These are phyloP conservation scores for Homolaphlyctis polyrhiza DNA, from an alignment of 371 early-diverging fungal genomes.

Conservation along the genomic window DNA sequence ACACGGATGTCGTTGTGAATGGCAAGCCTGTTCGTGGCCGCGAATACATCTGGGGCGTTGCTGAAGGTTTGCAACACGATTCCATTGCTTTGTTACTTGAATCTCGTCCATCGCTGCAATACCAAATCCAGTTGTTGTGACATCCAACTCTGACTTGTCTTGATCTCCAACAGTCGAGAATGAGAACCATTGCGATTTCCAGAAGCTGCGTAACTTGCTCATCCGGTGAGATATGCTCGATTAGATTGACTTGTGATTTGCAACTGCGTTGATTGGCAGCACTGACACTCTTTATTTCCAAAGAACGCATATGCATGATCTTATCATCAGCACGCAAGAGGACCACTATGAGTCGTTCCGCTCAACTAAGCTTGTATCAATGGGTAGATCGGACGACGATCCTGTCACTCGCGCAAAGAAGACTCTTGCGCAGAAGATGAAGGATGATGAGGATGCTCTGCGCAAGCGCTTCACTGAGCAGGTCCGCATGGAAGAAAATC, in stretches of 20 bases:
- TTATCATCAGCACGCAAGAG: constrained; percentile 87
- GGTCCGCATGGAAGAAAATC: constrained; percentile 87
- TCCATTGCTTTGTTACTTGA: neutral
- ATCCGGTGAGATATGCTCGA: constrained; percentile 43
- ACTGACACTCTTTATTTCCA: no score
- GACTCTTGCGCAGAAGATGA: constrained; percentile 74
- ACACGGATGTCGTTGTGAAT: constrained; percentile 72
- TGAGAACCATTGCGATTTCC: constrained; percentile 88
- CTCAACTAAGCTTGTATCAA: constrained; percentile 66
- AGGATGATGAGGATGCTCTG: constrained; percentile 91
- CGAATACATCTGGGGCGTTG: constrained; percentile 92
- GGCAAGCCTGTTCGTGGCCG: constrained; percentile 83
- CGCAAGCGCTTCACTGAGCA: constrained; percentile 92
- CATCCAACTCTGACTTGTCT: neutral
- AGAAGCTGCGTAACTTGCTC: constrained; percentile 87
- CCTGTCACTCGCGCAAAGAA: constrained; percentile 67
- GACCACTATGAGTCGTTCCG: constrained; percentile 90
- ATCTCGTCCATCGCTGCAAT: no score
- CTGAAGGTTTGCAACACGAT: constrained; percentile 47
- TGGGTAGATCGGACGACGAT: constrained; percentile 50
- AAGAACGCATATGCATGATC: constrained; percentile 90
- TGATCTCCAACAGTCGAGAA: constrained; percentile 59
- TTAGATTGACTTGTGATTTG: neutral
- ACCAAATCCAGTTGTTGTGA: constrained; percentile 14
- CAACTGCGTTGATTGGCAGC: neutral